A percentile compares a stretch with the other conserved stretches of the same genome.
Evolutionary conservation across 768 basidiomycete species (phyloP).

Genomic region (Serendipita indica): DNA sequence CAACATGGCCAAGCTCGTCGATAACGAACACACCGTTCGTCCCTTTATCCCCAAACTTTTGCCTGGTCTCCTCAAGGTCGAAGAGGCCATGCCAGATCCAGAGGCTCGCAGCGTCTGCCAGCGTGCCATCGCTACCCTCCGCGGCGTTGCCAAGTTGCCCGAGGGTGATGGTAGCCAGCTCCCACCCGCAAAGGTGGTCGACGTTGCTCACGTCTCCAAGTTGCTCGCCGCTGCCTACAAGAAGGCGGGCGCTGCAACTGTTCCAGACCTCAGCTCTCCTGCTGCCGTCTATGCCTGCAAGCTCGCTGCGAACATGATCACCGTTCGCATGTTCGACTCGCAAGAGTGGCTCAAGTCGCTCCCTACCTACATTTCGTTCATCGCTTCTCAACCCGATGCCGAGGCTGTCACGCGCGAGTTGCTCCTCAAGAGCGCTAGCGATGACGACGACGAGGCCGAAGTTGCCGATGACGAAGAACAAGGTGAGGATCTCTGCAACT

Average conservation of each 20-base stretch:
- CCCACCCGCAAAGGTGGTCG: constrained; percentile 65
- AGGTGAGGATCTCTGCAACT: constrained; percentile 97
- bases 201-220: constrained; percentile 48
- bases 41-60: constrained; percentile 94
- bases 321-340: constrained; percentile 83
- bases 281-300: constrained; percentile 53
- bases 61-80: constrained; percentile 90
- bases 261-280: constrained; percentile 40
- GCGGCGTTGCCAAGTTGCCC: constrained; percentile 86
- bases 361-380: constrained; percentile 58
- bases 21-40: constrained; percentile 85
- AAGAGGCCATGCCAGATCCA: constrained; percentile 89
- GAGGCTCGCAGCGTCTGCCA: constrained; percentile 89
- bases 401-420: constrained; percentile 60
- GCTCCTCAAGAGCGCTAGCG: constrained; percentile 78
- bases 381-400: constrained; percentile 49
- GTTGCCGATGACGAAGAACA: constrained; percentile 84
- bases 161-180: constrained; percentile 80
- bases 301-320: constrained; percentile 77
- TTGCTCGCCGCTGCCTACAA: constrained; percentile 68
- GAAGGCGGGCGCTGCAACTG: constrained; percentile 51
- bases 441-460: constrained; percentile 51
- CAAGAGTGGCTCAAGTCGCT: constrained; percentile 67
- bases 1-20: constrained; percentile 98
- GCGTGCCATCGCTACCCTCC: constrained; percentile 88